Conservation (phyloP, 2,329 filamentous ascomycete species). For the Fusarium beomiforme region DNA sequence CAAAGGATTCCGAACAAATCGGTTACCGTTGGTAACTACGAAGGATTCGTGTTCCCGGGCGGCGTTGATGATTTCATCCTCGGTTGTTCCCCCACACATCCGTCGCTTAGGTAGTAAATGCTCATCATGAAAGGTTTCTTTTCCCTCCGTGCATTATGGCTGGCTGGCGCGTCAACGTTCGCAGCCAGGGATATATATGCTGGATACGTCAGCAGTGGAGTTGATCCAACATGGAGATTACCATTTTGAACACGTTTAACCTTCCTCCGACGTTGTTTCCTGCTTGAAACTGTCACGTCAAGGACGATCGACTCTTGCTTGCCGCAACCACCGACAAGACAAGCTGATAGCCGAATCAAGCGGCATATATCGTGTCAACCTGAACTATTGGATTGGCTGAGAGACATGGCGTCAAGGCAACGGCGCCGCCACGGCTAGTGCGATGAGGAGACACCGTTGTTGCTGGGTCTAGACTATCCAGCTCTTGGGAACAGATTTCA, state of each 20-base stretch:
- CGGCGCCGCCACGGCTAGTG: slow-evolving; percentile 25
- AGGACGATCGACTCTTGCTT: background rate
- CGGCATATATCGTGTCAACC: background rate
- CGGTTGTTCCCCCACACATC: slow-evolving; percentile 33
- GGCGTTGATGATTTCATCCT: slow-evolving; percentile 13
- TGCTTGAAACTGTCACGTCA: background rate
- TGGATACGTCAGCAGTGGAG: slow-evolving; percentile 39
- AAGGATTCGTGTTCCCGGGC: slow-evolving; percentile 18
- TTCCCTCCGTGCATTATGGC: background rate
- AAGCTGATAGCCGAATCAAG: slow-evolving; percentile 5
- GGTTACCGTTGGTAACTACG: slow-evolving; percentile 16
- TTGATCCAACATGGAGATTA: slow-evolving; percentile 10
- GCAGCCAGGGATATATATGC: slow-evolving; percentile 20
- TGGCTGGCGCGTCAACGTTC: slow-evolving; percentile 7
- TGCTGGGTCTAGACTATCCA: slow-evolving; percentile 31
- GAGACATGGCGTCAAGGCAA: slow-evolving; percentile 28
- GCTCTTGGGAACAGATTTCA: slow-evolving; percentile 6
- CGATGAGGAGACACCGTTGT: slow-evolving; percentile 32
- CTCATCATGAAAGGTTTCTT: slow-evolving; percentile 6
- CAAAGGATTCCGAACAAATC: slow-evolving; percentile 16
- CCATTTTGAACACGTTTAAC: slow-evolving; percentile 9
- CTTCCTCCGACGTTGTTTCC: slow-evolving; percentile 13
- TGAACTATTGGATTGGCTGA: slow-evolving; percentile 28
- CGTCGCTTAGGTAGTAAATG: slow-evolving; percentile 15
- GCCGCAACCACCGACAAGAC: background rate